Percentiles rank a stretch among this genome's conserved stretches.
These are phyloP conservation scores for Athelia psychrophila DNA, from an alignment of 1,284 basidiomycete genomes.

Conservation along the genomic window DNA sequence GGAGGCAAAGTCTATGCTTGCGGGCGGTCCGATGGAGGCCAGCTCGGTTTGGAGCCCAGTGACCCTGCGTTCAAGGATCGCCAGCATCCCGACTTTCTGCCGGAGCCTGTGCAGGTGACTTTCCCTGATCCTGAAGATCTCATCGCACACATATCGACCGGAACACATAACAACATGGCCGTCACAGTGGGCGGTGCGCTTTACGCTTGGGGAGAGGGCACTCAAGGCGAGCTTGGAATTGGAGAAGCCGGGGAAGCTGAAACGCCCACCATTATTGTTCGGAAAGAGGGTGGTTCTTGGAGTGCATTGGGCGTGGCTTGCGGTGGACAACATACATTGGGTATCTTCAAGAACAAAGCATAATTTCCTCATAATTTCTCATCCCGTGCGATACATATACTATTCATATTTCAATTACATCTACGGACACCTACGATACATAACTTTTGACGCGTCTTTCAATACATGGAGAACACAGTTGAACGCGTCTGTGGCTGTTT, in stretches of 20 bases:
- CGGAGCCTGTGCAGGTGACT: conserved; percentile 60
- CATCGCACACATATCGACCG: conserved; percentile 73
- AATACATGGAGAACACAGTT: no score
- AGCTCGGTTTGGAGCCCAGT: conserved; percentile 72
- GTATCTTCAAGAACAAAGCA: conserved; percentile 60
- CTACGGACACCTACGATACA: no score
- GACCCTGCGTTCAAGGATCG: conserved; percentile 52
- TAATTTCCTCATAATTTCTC: conserved; percentile 9
- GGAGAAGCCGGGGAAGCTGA: conserved; percentile 55
- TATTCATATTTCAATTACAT: not conserved
- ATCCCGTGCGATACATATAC: not conserved
- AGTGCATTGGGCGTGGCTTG: conserved; percentile 57
- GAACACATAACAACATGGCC: conserved; percentile 82
- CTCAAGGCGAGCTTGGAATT: conserved; percentile 67
- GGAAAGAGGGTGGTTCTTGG: conserved; percentile 67
- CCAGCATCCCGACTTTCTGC: conserved; percentile 50
- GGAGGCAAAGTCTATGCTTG: conserved; percentile 84
- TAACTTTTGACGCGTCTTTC: no score
- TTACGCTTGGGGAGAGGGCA: conserved; percentile 86
- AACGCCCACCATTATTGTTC: conserved; percentile 63
- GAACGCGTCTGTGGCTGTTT: not conserved
- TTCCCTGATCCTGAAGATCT: conserved; percentile 74
- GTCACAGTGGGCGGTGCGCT: conserved; percentile 76
- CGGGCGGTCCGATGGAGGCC: conserved; percentile 76
- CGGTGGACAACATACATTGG: conserved; percentile 72